Base-by-base conservation (phyloP, 257 asterid species). In the Jaltomata sinuosa region DNA sequence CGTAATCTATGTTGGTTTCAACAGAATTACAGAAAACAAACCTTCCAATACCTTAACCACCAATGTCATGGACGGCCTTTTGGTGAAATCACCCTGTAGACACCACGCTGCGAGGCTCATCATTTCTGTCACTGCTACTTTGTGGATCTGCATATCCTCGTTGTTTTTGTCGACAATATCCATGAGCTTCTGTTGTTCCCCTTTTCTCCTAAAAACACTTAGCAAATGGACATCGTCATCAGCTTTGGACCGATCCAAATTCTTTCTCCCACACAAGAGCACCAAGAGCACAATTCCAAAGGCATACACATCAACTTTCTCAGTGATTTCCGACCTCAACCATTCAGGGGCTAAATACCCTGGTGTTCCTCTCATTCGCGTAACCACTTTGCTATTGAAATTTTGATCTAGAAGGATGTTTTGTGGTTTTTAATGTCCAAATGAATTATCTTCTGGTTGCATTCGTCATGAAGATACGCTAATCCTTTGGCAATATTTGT, bases 331-430 rank as follows among this genome's bases (percentile, higher is more conserved):
- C 4, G 85, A 69, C 3, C 65, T 78, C 79, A 85, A 5, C 86
- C 88, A 87, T 71, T 85, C 90, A 3, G 87, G 89, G 29, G 87
- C 89, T 14, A 87, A 16, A 21, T 87, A 87, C 1, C 86, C 84
- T 0, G 85, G 88, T 3, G 86, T 85, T 82, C 88, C 88, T 83
- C 86, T 87, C 88, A 87, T 82, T 10, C 65, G 14, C 7, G 88
- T 87, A 3, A 82, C 36, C 10, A 87, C 71, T 83, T 84, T 52
- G 77, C 86, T 87, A 50, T 85, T 87, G 86, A 84, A 87, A 42
- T 83, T 15, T 25, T 78, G 59, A 34, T 87, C 89, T 8, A 87
- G 54, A 31, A 85, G 89, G 74, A 87, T 87, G 81, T 85, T 87
- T 34, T 85, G 90, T 2, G 88, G 64, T 54, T 87, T 54, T 87